Conservation (phyloP, 768 basidiomycete species). For the Daedalea quercina region DNA sequence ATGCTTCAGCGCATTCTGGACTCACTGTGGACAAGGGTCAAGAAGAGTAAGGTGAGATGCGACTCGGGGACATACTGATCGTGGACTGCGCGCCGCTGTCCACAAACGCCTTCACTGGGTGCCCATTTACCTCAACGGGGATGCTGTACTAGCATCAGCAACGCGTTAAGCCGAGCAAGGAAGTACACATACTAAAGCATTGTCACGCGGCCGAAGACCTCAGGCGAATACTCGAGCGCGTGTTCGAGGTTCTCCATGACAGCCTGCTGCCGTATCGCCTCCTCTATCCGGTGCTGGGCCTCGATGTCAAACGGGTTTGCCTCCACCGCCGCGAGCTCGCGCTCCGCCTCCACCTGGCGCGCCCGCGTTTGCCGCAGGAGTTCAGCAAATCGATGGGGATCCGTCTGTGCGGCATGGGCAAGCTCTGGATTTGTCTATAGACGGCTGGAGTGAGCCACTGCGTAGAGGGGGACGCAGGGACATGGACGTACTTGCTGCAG, state of each 20-base stretch:
- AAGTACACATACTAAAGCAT: constrained; percentile 87
- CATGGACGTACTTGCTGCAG: constrained; percentile 50
- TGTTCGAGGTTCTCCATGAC: constrained; percentile 91
- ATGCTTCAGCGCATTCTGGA: constrained; percentile 85
- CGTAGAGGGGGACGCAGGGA: not conserved
- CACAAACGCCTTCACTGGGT: constrained; percentile 91
- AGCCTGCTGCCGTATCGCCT: constrained; percentile 83
- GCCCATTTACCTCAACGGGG: constrained; percentile 86
- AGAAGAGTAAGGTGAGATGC: not conserved
- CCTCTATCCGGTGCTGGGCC: constrained; percentile 90
- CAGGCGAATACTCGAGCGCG: constrained; percentile 90
- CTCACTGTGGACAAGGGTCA: constrained; percentile 50
- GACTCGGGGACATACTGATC: constrained; percentile 61
- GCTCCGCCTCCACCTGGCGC: constrained; percentile 48
- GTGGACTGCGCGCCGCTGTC: constrained; percentile 97
- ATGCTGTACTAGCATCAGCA: constrained; percentile 43
- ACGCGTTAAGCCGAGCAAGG: not conserved
- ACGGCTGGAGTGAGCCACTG: not conserved
- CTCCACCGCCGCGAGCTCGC: constrained; percentile 63
- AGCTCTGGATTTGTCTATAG: constrained; percentile 87
- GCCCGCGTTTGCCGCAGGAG: constrained; percentile 58
- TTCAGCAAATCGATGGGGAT: constrained; percentile 71
- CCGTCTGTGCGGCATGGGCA: constrained; percentile 56
- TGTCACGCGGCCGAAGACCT: constrained; percentile 87
- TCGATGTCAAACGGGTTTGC: constrained; percentile 89